A percentile compares a stretch with the other conserved stretches of the same genome.
Conservation (phyloP, 306 rosid species). For the Bauhinia variegata region DNA sequence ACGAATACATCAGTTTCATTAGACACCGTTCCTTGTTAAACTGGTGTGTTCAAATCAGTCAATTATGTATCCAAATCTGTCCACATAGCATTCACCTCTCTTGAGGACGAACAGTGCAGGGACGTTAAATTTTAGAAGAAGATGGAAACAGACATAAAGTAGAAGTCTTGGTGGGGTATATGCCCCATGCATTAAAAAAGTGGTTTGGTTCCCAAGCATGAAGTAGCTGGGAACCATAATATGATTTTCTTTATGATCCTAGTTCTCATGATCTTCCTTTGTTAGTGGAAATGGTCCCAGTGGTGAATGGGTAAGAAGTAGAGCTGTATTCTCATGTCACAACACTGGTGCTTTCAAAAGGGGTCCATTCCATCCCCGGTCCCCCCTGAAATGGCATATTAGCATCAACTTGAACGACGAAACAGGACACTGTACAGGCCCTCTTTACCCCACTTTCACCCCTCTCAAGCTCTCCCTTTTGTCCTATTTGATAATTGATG, state of each 20-base stretch:
- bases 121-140: slow-evolving; percentile 20
- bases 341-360: neutral
- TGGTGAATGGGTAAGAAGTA: neutral
- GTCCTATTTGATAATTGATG: slow-evolving; percentile 10
- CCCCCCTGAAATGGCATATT: slow-evolving; percentile 37
- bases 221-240: slow-evolving; percentile 33
- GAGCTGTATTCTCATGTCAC: slow-evolving; percentile 42
- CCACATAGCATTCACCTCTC: neutral
- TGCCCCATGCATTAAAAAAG: slow-evolving; percentile 33
- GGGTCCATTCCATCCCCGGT: slow-evolving; percentile 24
- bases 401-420: slow-evolving; percentile 46
- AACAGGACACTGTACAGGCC: slow-evolving; percentile 25
- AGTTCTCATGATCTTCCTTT: neutral
- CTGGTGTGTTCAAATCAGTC: neutral
- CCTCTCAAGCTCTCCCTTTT: too few relatives aligned
- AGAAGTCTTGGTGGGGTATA: slow-evolving; percentile 32
- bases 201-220: slow-evolving; percentile 32
- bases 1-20: too few relatives aligned
- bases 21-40: too few relatives aligned
- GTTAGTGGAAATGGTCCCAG: slow-evolving; percentile 37
- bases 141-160: slow-evolving; percentile 1
- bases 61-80: neutral
- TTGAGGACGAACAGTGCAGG: slow-evolving; percentile 22
- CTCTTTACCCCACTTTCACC: slow-evolving; percentile 1
- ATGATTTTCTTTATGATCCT: slow-evolving; percentile 29